phyloP scores from a whole-genome alignment of 1,284 basidiomycete genomes.

The Ustilago lituana region DNA sequence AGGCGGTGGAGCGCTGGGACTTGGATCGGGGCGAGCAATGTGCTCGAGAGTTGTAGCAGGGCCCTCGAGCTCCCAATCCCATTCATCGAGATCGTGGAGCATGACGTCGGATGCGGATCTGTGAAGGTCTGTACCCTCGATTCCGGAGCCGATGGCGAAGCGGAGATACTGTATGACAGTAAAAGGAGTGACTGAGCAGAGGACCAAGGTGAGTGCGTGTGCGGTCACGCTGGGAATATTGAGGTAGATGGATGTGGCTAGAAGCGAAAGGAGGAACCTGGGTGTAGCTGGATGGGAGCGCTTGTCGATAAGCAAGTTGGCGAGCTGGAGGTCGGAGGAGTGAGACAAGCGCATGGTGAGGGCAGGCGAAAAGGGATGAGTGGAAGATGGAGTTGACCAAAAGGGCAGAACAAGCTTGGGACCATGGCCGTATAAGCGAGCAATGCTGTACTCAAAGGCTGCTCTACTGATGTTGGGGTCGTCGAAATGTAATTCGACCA shows the following conservation, averaged over 20 bases:
- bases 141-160: constrained; percentile 81
- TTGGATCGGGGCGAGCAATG: constrained; percentile 28
- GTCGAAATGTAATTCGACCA: constrained; percentile 52
- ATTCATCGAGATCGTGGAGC: constrained; percentile 38
- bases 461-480: constrained; percentile 61
- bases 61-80: constrained; percentile 70
- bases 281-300: constrained; percentile 78
- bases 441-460: constrained; percentile 61
- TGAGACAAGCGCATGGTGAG: constrained; percentile 69
- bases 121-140: constrained; percentile 70
- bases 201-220: constrained; percentile 77
- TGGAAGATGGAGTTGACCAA: constrained; percentile 50
- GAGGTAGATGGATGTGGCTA: constrained; percentile 86
- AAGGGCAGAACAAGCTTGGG: constrained; percentile 55
- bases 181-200: constrained; percentile 80
- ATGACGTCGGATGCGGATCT: constrained; percentile 36
- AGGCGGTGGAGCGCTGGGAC: background rate
- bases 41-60: constrained; percentile 69
- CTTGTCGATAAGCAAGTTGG: constrained; percentile 44
- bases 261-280: constrained; percentile 82
- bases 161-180: constrained; percentile 81
- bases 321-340: constrained; percentile 70
- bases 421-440: constrained; percentile 57
- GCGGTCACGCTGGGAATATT: constrained; percentile 81
- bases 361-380: constrained; percentile 73